Conservation (phyloP, 2,329 filamentous ascomycete genomes). For the Paracoccidioides brasiliensis region DNA sequence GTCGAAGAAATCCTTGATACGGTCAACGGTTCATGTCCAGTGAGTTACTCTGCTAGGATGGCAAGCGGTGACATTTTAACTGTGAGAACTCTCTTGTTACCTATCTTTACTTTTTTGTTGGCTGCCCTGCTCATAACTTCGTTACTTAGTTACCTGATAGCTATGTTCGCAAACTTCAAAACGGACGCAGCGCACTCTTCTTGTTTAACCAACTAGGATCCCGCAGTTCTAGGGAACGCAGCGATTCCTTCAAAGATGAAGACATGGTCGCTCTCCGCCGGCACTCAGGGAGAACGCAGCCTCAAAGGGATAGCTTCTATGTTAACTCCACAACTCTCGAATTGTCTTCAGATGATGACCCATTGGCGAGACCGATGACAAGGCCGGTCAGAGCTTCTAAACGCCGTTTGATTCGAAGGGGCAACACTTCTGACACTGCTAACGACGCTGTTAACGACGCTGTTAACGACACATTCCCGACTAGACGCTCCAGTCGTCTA, state of each 20-base stretch:
- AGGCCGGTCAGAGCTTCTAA: background rate
- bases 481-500: background rate
- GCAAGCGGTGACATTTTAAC: slow-evolving; percentile 9
- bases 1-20: slow-evolving; percentile 8
- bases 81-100: slow-evolving; percentile 4
- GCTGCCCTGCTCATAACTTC: background rate
- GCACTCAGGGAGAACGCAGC: background rate
- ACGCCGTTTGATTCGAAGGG: background rate
- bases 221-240: background rate
- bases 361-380: background rate
- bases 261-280: background rate
- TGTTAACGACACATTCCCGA: background rate
- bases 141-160: background rate
- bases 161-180: background rate
- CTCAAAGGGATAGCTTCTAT: slow-evolving; percentile 3
- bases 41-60: slow-evolving; percentile 5
- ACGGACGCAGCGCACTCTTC: background rate
- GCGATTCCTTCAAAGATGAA: background rate
- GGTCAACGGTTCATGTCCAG: slow-evolving; percentile 1
- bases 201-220: background rate
- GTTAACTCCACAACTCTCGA: slow-evolving; percentile 9
- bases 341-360: slow-evolving; percentile 11
- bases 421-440: too few species aligned
- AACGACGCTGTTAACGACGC: too few species aligned
- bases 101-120: background rate